Evolutionary conservation across 176 grass and related monocot genomes (phyloP).

Genomic region (Chloris gayana): DNA sequence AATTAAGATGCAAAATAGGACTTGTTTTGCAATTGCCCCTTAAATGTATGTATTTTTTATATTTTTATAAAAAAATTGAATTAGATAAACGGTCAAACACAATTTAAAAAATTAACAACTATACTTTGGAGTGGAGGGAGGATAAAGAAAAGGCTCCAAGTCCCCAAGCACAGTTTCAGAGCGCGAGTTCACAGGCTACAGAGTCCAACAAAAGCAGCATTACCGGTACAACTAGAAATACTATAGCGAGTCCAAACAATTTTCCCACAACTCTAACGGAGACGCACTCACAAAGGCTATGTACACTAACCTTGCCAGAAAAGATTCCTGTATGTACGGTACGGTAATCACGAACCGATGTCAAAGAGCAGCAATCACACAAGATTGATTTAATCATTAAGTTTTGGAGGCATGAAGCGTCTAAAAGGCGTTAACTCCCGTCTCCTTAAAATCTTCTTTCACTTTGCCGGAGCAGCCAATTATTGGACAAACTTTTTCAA

Average conservation of each 20-base stretch:
- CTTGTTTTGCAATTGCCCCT: too few relatives aligned
- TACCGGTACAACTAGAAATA: neutral
- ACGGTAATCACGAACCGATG: neutral
- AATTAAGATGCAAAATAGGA: too few relatives aligned
- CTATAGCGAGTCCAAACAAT: neutral
- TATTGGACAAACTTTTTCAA: neutral
- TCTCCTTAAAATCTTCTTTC: constrained; percentile 11
- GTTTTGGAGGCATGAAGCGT: neutral
- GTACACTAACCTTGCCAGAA: neutral
- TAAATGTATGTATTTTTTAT: too few relatives aligned
- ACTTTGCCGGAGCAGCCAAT: neutral
- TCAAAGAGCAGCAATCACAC: neutral
- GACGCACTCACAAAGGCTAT: neutral
- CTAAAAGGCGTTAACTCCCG: neutral
- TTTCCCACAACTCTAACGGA: neutral
- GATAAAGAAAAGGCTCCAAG: neutral
- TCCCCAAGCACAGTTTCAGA: neutral
- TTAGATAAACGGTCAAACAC: too few relatives aligned
- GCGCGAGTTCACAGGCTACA: neutral
- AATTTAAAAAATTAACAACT: too few relatives aligned
- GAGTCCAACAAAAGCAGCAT: neutral
- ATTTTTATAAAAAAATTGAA: too few relatives aligned
- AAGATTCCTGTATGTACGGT: neutral
- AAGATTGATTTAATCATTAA: neutral
- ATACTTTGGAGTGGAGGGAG: too few relatives aligned